Evolutionary conservation across 2,329 filamentous ascomycete genomes (phyloP).

Genomic region (Atkinsonella texensis): DNA sequence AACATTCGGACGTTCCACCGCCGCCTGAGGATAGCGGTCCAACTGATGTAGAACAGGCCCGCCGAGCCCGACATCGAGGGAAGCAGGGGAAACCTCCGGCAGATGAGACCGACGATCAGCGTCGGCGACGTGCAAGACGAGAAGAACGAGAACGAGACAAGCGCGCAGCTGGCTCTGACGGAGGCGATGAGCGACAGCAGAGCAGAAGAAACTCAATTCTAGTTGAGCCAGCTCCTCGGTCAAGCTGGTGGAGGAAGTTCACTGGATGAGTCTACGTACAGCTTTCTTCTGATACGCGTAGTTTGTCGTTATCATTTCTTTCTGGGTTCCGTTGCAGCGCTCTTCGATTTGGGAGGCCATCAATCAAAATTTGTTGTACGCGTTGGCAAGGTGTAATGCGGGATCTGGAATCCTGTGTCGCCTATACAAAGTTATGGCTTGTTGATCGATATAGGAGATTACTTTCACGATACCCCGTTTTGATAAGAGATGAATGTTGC

Average conservation of each 20-base stretch:
- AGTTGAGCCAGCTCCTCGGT: conserved; percentile 36
- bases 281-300: conserved; percentile 1
- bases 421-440: neutral
- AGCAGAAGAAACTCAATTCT: conserved; percentile 28
- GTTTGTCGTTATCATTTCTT: neutral
- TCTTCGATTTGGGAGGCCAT: neutral
- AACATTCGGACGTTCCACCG: conserved; percentile 49
- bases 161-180: conserved; percentile 25
- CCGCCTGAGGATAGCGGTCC: conserved; percentile 33
- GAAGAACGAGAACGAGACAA: conserved; percentile 28
- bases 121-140: conserved; percentile 30
- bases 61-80: conserved; percentile 31
- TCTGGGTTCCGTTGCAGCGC: neutral
- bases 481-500: neutral
- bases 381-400: neutral
- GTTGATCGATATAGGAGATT: neutral
- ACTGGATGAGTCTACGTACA: conserved; percentile 22
- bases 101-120: conserved; percentile 32
- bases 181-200: conserved; percentile 32
- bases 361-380: neutral
- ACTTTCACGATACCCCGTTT: conserved; percentile 2
- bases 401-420: neutral
- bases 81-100: conserved; percentile 29
- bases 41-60: conserved; percentile 34
- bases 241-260: conserved; percentile 49